A percentile compares a stretch with the other conserved stretches of the same genome.
phyloP scores from a whole-genome alignment of 1,284 basidiomycete species.

The Phaffia rhodozyma region DNA sequence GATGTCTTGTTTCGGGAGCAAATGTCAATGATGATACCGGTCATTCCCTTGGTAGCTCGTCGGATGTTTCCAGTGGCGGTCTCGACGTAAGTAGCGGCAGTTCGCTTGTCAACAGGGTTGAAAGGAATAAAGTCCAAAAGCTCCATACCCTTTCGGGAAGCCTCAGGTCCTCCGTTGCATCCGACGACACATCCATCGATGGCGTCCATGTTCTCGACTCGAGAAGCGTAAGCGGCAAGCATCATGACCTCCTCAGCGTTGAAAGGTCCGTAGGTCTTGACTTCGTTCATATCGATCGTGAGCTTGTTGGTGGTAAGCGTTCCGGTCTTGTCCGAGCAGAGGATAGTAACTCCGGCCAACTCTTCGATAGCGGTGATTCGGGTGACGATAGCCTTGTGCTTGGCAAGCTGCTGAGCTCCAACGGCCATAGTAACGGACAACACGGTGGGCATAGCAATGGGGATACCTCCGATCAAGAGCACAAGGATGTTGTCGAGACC shows the following conservation, averaged over 20 bases:
- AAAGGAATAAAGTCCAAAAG: constrained; percentile 98
- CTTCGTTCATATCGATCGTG: constrained; percentile 85
- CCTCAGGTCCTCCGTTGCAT: constrained; percentile 57
- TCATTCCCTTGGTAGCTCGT: constrained; percentile 99
- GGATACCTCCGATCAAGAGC: constrained; percentile 95
- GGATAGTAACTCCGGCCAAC: constrained; percentile 89
- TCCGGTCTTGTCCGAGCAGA: constrained; percentile 96
- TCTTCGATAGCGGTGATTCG: constrained; percentile 98
- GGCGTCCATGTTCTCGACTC: constrained; percentile 97
- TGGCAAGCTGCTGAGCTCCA: constrained; percentile 93
- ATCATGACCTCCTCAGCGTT: constrained; percentile 72
- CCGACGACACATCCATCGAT: constrained; percentile 81
- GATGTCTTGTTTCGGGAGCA: constrained; percentile 95
- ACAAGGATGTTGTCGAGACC: constrained; percentile 95
- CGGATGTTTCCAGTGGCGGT: constrained; percentile 86
- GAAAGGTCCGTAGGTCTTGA: constrained; percentile 84
- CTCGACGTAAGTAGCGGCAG: constrained; percentile 94
- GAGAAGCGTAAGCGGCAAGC: constrained; percentile 78
- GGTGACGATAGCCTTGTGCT: constrained; percentile 96
- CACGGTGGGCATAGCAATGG: constrained; percentile 96
- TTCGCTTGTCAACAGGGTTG: constrained; percentile 98
- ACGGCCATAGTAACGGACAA: constrained; percentile 92
- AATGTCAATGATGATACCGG: constrained; percentile 84
- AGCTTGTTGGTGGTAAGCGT: constrained; percentile 98
- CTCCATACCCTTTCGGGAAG: constrained; percentile 83